These are phyloP conservation scores for Pichia paraexigua DNA, from an alignment of 805 yeast species.

Conservation along the genomic window DNA sequence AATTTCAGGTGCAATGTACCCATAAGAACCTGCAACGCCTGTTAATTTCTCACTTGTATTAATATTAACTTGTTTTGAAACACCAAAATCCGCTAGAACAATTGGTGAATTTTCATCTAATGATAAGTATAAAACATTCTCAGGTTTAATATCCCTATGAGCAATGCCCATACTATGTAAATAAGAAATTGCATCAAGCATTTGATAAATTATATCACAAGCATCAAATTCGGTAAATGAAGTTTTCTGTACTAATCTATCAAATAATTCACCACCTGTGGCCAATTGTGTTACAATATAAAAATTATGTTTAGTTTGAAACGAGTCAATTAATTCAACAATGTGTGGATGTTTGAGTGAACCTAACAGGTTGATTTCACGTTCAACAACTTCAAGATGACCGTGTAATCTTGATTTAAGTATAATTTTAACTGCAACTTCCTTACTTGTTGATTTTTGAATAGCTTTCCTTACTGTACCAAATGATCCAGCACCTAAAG, in stretches of 20 bases:
- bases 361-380: constrained; percentile 66
- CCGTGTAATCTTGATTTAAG: constrained; percentile 78
- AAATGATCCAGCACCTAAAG: constrained; percentile 91
- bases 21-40: constrained; percentile 65
- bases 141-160: constrained; percentile 93
- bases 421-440: constrained; percentile 86
- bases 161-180: constrained; percentile 73
- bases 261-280: constrained; percentile 93
- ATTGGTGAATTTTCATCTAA: constrained; percentile 55
- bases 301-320: constrained; percentile 85
- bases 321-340: constrained; percentile 88
- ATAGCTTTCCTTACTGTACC: constrained; percentile 83
- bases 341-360: constrained; percentile 75
- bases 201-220: constrained; percentile 60
- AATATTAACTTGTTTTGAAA: constrained; percentile 59
- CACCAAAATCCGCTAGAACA: constrained; percentile 93
- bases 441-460: constrained; percentile 39
- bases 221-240: constrained; percentile 88
- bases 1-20: constrained; percentile 97
- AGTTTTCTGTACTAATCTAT: constrained; percentile 73
- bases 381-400: constrained; percentile 53
- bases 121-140: constrained; percentile 72
- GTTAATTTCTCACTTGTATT: constrained; percentile 20
- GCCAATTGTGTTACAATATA: constrained; percentile 92
- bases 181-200: constrained; percentile 71